phyloP scores from a whole-genome alignment of 176 grass and related monocot species.

The Aechmea fasciata region DNA sequence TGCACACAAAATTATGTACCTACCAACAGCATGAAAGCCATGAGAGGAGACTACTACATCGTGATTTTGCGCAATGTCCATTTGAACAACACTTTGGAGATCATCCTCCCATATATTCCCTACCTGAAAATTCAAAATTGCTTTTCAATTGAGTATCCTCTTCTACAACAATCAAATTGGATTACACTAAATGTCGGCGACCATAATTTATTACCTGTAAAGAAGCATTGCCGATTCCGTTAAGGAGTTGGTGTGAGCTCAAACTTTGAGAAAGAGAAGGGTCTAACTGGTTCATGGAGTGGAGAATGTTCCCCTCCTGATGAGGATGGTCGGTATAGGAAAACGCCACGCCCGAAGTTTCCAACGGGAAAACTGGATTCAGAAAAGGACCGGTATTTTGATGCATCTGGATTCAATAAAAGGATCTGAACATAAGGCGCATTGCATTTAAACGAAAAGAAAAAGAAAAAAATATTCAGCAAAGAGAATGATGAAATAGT shows the following conservation, averaged over 20 bases:
- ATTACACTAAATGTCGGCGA: background rate
- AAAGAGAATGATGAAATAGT: background rate
- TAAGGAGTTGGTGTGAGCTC: constrained; percentile 33
- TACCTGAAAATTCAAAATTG: constrained; percentile 34
- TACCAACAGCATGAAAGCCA: constrained; percentile 46
- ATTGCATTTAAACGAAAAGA: background rate
- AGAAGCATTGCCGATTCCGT: constrained; percentile 36
- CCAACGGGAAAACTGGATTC: constrained; percentile 59
- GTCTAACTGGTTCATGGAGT: constrained; percentile 33
- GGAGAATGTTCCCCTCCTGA: constrained; percentile 36
- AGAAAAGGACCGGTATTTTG: constrained; percentile 32
- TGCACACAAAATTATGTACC: background rate
- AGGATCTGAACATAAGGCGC: background rate
- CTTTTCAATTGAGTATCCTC: background rate
- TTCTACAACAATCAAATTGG: constrained; percentile 8
- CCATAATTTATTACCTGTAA: constrained; percentile 48
- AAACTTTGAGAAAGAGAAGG: constrained; percentile 35
- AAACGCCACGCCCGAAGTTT: constrained; percentile 46
- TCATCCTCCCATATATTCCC: constrained; percentile 84
- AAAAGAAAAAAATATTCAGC: background rate
- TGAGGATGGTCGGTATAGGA: constrained; percentile 36
- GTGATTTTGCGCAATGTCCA: constrained; percentile 42
- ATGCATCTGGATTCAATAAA: constrained; percentile 51
- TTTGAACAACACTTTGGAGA: constrained; percentile 52
- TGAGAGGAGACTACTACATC: constrained; percentile 27